Base-by-base conservation (phyloP, 306 rosid species). In the Malus sieversii region DNA sequence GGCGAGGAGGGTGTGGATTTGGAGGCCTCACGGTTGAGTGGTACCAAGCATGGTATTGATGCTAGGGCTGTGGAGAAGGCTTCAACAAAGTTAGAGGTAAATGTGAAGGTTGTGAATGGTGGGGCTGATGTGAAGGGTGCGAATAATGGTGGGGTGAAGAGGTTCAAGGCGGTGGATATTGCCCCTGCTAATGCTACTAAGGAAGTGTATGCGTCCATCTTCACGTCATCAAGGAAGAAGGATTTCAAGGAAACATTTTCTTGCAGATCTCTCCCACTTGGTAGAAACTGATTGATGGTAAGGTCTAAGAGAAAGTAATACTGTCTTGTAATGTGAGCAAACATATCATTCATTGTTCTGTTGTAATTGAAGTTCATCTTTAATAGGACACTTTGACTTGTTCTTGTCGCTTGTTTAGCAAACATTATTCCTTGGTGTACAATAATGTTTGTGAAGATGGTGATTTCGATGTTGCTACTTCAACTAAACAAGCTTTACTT, bases 231-330 rank as follows among this genome's bases (percentile, higher is more conserved):
- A 0, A 95, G 25, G 86, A 92, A 90, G 74, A 84, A 92, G 6
- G 90, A 89, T 10, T 87, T 95, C 74, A 95, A 88, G 85, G 97
- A 92, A 73, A 92, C 96, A 1, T 95, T 1, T 74, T 20, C 38
- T 13, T 95, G 99, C 72, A 86, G 99, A 66, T 92, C 99, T 52
- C 90, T 95, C 12, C 99, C 97, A 3, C 99, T 95, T 38, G 99
- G 99, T 70, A 84, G 97, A 69, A 95, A 90, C 82, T 95, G 89
- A 88, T 82, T 71, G 68, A 59, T 71, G 62, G 38, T 72, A 23
- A 77, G 48, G 70, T 65, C 45, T 22, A 30, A 6, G 70, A 22
- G 23, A 67, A 72, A 42, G 38, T 66, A 23, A 30, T 15, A 46
- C 23, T 25, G 77, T 32, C 53, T 70, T 18, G 69, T 74, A 62